These are phyloP conservation scores for Starmerella khaoyaiensis DNA, from an alignment of 805 yeast species.

Conservation along the genomic window DNA sequence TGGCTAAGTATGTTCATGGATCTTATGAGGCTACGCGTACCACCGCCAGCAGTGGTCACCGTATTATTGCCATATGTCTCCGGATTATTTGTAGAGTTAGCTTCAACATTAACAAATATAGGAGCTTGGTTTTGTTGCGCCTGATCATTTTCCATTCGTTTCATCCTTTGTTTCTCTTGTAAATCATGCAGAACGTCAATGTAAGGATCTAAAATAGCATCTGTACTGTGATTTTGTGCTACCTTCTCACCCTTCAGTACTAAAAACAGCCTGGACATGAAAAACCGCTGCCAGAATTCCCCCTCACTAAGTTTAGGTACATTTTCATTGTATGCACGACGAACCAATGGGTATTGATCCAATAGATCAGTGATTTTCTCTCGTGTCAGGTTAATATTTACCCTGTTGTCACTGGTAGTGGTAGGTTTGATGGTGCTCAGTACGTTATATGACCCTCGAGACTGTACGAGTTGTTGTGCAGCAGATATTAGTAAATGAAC, in stretches of 20 bases:
- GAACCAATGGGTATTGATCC: conserved; percentile 82
- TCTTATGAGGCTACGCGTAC: conserved; percentile 53
- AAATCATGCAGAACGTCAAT: conserved; percentile 55
- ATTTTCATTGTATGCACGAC: conserved; percentile 75
- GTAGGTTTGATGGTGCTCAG: conserved; percentile 87
- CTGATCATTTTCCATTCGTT: conserved; percentile 10
- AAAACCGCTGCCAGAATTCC: conserved; percentile 92
- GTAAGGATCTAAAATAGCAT: conserved; percentile 72
- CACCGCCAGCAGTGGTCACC: conserved; percentile 41
- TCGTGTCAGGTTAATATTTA: conserved; percentile 80
- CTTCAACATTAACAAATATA: conserved; percentile 64
- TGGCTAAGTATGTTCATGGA: conserved; percentile 83
- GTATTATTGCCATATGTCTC: conserved; percentile 58
- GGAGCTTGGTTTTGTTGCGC: conserved; percentile 39
- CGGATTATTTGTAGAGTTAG: conserved; percentile 70
- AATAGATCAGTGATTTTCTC: conserved; percentile 83
- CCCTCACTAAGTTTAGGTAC: conserved; percentile 85
- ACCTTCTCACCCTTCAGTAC: conserved; percentile 80
- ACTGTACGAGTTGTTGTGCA: conserved; percentile 74
- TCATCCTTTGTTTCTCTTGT: conserved; percentile 31
- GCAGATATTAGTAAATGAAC: conserved; percentile 68
- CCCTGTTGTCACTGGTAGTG: conserved; percentile 84
- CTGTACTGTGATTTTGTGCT: conserved; percentile 64
- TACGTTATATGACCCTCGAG: conserved; percentile 87
- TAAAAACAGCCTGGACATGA: conserved; percentile 77